Evolutionary conservation across 768 basidiomycete species (phyloP), one percentile per base, ranked within the genome.

Genomic region (Phylloporus scabripes): DNA sequence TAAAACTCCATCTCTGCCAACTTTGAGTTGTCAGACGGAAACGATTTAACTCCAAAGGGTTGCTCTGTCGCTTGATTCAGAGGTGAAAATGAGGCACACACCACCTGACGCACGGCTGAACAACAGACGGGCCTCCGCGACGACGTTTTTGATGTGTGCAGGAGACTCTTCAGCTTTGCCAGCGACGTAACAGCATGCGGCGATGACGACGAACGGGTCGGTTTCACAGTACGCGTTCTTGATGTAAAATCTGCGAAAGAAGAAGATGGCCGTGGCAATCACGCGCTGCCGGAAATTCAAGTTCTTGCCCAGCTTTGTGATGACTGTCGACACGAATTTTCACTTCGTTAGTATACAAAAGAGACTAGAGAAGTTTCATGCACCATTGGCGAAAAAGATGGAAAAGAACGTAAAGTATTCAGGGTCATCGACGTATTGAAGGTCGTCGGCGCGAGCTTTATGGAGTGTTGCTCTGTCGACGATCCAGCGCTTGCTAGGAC

Each of bases 1-100:
- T 95, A 98, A 71, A 98, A 98, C 64, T 98, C 95, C 94, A 97
- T 97, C 66, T 99, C 96, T 4, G 94, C 96, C 12, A 99, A 74
- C 61, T 92, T 93, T 10, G 86, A 80, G 59, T 94, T 87, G 62
- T 96, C 93, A 0, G 86, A 78, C 0, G 88, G 82, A 61, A 96
- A 95, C n/a, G 77, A 69, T 61, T 87, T 85, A 62, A 87, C 73
- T 5, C 77, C 80, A 59, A 89, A 88, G 17, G 81, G 82, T 46
- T 83, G 80, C 46, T 76, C 79, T 82, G 44, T n/a, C n/a, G n/a
- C n/a, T 14, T 28, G 2, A 41, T 4, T 46, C 23, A 50, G 18
- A 37, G 18, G 5, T 34, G 9, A 46, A 24, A 15, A 15, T 23
- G 4, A 15, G 2, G 18, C 6, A 10, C 17, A 3, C 33, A n/a